phyloP scores from a whole-genome alignment of 2,329 filamentous ascomycete genomes.

The Triangularia verruculosa region DNA sequence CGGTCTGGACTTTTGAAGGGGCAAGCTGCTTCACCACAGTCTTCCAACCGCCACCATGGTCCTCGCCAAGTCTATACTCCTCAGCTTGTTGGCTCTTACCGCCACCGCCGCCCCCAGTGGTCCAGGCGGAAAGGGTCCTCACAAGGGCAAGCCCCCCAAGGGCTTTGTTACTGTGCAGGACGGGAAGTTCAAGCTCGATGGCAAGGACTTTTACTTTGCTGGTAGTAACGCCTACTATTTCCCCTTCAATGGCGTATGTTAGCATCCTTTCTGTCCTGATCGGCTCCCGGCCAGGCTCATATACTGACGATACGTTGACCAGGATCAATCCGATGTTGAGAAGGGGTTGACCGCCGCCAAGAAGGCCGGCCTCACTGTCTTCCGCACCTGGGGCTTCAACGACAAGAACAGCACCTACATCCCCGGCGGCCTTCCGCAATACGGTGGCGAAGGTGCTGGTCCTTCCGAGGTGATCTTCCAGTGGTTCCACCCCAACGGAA shows the following conservation, averaged over 20 bases:
- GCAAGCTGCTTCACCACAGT: not conserved
- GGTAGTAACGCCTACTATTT: slow-evolving; percentile 58
- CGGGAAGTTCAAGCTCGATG: slow-evolving; percentile 51
- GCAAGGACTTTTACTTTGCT: slow-evolving; percentile 55
- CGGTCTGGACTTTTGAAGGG: not conserved
- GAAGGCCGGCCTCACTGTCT: slow-evolving; percentile 49
- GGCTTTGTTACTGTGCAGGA: slow-evolving; percentile 51
- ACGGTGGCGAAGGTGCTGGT: slow-evolving; percentile 48
- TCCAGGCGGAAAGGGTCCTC: not conserved
- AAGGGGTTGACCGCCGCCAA: slow-evolving; percentile 45
- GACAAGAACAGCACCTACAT: slow-evolving; percentile 51
- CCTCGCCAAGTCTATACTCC: slow-evolving; percentile 14
- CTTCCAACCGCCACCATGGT: slow-evolving; percentile 11
- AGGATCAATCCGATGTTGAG: slow-evolving; percentile 48
- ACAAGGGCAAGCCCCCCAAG: slow-evolving; percentile 14
- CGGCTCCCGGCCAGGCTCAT: not conserved
- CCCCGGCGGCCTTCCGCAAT: slow-evolving; percentile 46
- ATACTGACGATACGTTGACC: not conserved
- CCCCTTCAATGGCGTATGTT: slow-evolving; percentile 49
- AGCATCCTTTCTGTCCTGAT: not conserved
- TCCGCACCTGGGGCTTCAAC: slow-evolving; percentile 58
- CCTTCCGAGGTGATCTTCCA: slow-evolving; percentile 47
- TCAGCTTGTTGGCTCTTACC: slow-evolving; percentile 17
- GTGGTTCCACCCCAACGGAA: slow-evolving; percentile 43
- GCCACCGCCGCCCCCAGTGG: slow-evolving; percentile 20